Conservation (phyloP, 2,329 filamentous ascomycete species). For the Cadophora sp. region DNA sequence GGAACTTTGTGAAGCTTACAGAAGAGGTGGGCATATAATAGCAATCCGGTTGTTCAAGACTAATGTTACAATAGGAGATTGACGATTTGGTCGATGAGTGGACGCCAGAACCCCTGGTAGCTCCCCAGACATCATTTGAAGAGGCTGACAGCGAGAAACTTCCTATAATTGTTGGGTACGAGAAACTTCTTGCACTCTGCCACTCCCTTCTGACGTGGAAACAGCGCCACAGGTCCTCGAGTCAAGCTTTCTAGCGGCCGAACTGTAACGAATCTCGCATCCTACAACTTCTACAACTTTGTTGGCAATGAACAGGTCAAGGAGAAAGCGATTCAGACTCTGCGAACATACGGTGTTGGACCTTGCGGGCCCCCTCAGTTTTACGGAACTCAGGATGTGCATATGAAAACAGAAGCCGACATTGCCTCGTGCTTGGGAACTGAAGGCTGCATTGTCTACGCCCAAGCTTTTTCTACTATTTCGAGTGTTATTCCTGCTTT, state of each 20-base stretch:
- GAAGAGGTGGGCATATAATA: constrained; percentile 65
- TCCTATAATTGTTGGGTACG: constrained; percentile 86
- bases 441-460: constrained; percentile 90
- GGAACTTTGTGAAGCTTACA: constrained; percentile 85
- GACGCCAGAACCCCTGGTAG: constrained; percentile 90
- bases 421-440: constrained; percentile 90
- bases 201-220: constrained; percentile 19
- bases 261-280: constrained; percentile 91
- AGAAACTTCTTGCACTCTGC: constrained; percentile 2
- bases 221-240: constrained; percentile 86
- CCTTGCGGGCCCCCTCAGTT: constrained; percentile 97
- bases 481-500: constrained; percentile 97
- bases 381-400: constrained; percentile 97
- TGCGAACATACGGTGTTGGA: constrained; percentile 94
- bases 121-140: constrained; percentile 75
- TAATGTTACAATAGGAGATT: constrained; percentile 68
- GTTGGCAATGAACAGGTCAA: constrained; percentile 91
- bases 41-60: constrained; percentile 14
- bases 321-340: constrained; percentile 91
- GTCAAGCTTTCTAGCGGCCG: constrained; percentile 87
- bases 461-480: constrained; percentile 95
- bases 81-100: constrained; percentile 97
- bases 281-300: constrained; percentile 98
- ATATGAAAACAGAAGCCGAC: constrained; percentile 95
- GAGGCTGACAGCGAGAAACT: constrained; percentile 82